Base-by-base conservation (phyloP, 2,329 filamentous ascomycete genomes). In the Penicillium aurantiogriseum region DNA sequence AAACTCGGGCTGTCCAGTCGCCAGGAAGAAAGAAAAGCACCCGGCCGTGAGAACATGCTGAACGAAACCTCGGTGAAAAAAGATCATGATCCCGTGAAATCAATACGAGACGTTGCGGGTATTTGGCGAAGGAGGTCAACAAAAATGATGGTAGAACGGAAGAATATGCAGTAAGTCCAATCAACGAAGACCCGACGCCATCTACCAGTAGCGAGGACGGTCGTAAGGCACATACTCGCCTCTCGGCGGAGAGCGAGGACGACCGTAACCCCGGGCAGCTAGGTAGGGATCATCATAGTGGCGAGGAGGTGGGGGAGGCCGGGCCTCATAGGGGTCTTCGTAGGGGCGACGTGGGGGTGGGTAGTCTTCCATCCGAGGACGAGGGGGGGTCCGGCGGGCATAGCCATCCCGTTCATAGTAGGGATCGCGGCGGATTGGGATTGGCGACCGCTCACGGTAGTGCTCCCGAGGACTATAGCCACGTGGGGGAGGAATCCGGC, bases 381-480 rank as follows among this genome's bases (percentile, higher is more conserved):
- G 88, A 44, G 89, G 89, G 60, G 91, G 91, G 56, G 90, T 91
- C 57, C 91, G 88, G 70, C 92, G 92, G 49, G 88, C 85, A 67
- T 89, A 86, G 65, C 82, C 81, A 71, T 89, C 86, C 63, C 93
- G 90, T 46, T 91, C 88, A 76, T 97, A 96, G 77, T 96, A 96
- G 59, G 53, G 53, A 33, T 93, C 89, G 66, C 91, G 88, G 59
- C 89, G 83, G 54, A 76, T 63, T 21, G 84, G 88, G 56, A 89
- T 89, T 46, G 84, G 82, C 70, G 91, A 93, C 68, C 92, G 88
- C 71, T 95, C 91, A 72, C 93, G 92, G 76, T 96, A 96, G 63
- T 89, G 85, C 64, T 89, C 86, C 63, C 89, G 88, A 61, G 92
- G 92, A 75, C 89, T 95, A 75, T 95, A 96, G 59, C 88, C 90